Evolutionary conservation across 208 protist species (phyloP), one percentile per base, ranked within the genome.

Genomic region (Strigomonas galati): DNA sequence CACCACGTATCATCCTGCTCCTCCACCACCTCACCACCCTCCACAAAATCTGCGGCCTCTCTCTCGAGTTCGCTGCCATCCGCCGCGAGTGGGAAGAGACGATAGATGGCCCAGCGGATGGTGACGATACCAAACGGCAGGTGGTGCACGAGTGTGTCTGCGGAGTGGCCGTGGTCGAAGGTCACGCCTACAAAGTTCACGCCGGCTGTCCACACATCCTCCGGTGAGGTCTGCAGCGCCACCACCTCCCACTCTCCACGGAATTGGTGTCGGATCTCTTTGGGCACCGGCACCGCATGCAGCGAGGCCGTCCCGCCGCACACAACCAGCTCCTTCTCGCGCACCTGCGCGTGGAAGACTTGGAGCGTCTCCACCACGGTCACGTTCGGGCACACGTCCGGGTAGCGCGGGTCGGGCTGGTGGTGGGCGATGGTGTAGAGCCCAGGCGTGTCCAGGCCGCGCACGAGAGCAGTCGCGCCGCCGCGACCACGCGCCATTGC

Each of bases 51-150:
- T 7, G 48, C 67, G 51, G 26, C 51, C 12, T 74, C 40, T 0
- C 51, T 40, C 51, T 74, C 63, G 15, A 58, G 21, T 12, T 62
- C 58, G 26, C 4, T n/a, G 27, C 28, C 52, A 6, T 43, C 58
- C 4, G 35, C 35, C 7, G 9, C 37, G 5, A 51, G 21, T 0
- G 55, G 65, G 7, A 75, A 57, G 3, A 73, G 55, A 0, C 71
- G 73, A 63, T 95, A 95, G 31, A 95, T 74, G 30, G 84, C 72
- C 89, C 89, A 95, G 17, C 89, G 85, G 32, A 95, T 69, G 44
- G 82, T 93, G 43, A 95, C 71, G 26, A 95, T 81, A 27, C 89
- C 89, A 69, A 95, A 95, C n/a, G 86, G 86, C 37, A 95, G 73
- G 12, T 82, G 82, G 31, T 74, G 70, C 64, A 95, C 82, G 1